Evolutionary conservation across 176 grass and related monocot species (phyloP), one percentile per base, ranked within the genome.

Genomic region (Avena insularis): DNA sequence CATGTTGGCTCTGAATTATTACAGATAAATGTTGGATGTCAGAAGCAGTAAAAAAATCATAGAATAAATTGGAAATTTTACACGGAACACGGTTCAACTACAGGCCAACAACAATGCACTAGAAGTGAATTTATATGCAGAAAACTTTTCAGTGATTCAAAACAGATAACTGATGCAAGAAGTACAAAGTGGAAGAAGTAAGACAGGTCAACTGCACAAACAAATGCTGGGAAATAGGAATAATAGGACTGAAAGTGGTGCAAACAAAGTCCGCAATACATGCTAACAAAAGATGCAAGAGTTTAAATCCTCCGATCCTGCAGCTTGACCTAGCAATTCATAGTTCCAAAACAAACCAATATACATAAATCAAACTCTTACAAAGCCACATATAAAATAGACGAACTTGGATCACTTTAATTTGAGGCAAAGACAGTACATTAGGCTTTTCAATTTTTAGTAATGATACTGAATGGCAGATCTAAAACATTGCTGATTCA

Each of bases 1-100:
- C 71, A 4, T 93, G 91, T 72, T 93, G 81, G 54, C 77, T 56
- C 88, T 93, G 64, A 14, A 76, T 77, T 36, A 85, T 77, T 63
- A 77, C 33, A 21, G 20, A 71, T 16, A 82, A 56, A 9, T 35
- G 4, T 86, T 54, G 15, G 14, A 86, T 78, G 60, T 68, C 48
- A 17, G 17, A 23, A n/a, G 57, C 14, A 65, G 21, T 66, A 13
- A 13, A 8, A 51, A 50, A 13, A 14, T 27, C 27, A 76, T 51
- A 10, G 38, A 19, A 15, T 49, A 14, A 84, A 79, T 27, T 25
- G 9, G 5, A 19, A 53, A 54, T 33, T 77, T 86, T n/a, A 51
- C 17, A 13, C 13, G 47, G 12, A 19, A 10, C 5, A 68, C 10
- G 40, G 57, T 9, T 59, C 6, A 23, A 82, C 6, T 54, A 12